Percentiles rank a stretch among this genome's conserved stretches.
Evolutionary conservation across 2,329 filamentous ascomycete genomes (phyloP).

Genomic region (Ustilaginoidea virens): DNA sequence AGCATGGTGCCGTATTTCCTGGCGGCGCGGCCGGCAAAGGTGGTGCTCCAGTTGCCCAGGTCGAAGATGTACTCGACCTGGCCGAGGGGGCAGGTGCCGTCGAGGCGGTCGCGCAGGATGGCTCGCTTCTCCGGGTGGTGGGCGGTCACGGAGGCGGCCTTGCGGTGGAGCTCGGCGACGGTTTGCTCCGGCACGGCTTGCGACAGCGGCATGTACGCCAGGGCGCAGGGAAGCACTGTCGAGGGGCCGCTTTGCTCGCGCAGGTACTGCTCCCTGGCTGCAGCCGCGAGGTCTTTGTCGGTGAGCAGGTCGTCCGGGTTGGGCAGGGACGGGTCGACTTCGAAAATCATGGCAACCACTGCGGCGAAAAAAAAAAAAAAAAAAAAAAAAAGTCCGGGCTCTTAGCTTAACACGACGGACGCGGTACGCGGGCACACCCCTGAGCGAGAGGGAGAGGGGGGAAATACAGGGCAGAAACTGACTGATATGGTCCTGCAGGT

Average conservation of each 20-base stretch:
- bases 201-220: constrained; percentile 25
- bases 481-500: constrained; percentile 30
- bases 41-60: constrained; percentile 28
- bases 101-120: constrained; percentile 18
- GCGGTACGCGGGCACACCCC: too few species aligned
- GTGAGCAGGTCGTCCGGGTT: constrained; percentile 24
- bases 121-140: constrained; percentile 11
- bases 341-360: constrained; percentile 28
- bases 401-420: too few species aligned
- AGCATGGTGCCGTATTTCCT: constrained; percentile 33
- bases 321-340: constrained; percentile 24
- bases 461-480: constrained; percentile 6
- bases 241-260: constrained; percentile 17
- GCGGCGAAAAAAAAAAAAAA: too few species aligned
- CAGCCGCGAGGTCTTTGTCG: constrained; percentile 13
- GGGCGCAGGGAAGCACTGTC: constrained; percentile 23
- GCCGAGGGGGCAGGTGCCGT: constrained; percentile 17
- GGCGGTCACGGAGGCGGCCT: constrained; percentile 8
- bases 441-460: too few species aligned
- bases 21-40: constrained; percentile 15
- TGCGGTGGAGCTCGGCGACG: constrained; percentile 10
- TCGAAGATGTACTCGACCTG: constrained; percentile 35
- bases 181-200: constrained; percentile 14
- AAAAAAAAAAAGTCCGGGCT: too few species aligned
- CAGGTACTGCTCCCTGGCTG: constrained; percentile 19